Evolutionary conservation across 1,139 yeast genomes (phyloP), one percentile per base, ranked within the genome.

Genomic region (Kurtzmaniella quercitrusa): DNA sequence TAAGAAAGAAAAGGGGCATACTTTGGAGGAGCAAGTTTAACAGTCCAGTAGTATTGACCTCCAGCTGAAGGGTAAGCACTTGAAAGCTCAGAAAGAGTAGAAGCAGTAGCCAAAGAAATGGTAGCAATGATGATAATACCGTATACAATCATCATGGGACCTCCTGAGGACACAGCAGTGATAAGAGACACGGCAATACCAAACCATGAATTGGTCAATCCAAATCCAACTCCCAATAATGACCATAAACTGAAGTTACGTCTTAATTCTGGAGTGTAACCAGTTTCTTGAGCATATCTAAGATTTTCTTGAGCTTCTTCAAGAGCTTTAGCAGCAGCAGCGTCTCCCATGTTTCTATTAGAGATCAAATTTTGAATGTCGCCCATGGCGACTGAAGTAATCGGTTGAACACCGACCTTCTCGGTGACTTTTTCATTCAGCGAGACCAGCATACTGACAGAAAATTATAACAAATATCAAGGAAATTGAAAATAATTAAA

Each of bases 181-280:
- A 79, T 70, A 58, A 81, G 69, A 12, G 84, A 76, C 1, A 84
- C 81, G 15, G 83, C 78, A 44, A 80, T 78, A 48, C 86, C 85
- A 48, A 80, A 78, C 87, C 87, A 81, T 7, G 85, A 79, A 63
- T 81, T 81, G 25, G 87, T 82, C 46, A 82, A 61, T 21, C 86
- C 86, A 53, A 82, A 82, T 3, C 86, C 87, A 47, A 81, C 82
- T 46, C 85, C 85, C 17, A 80, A 62, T 9, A 81, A 69, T 1
- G 84, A 75, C 65, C 77, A 69, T 38, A 76, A 61, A 29, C 70
- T 59, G 49, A 73, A 75, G 44, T 64, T 66, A 47, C 74, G 65
- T 45, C 72, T 63, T 41, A 75, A 62, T 47, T 72, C 73, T 0
- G 71, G 71, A 6, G 57, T 46, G 47, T 68, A 65, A 2, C 73